phyloP scores from a whole-genome alignment of 2,329 filamentous ascomycete genomes.

The Dactylella cylindrospora region DNA sequence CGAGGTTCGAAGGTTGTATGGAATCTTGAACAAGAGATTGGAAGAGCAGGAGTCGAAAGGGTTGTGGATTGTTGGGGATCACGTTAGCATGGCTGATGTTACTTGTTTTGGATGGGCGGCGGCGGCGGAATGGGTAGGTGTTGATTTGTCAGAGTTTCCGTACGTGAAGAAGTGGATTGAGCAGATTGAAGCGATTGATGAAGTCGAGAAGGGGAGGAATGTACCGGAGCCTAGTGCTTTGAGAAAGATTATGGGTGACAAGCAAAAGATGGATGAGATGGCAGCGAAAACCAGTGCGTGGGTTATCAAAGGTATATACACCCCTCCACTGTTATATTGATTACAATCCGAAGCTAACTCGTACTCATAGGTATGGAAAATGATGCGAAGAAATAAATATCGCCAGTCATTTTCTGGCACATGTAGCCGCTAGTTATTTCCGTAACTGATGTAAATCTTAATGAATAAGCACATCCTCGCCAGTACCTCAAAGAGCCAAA shows the following conservation, averaged over 20 bases:
- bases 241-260: slow-evolving; percentile 59
- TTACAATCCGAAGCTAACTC: slow-evolving; percentile 61
- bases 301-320: slow-evolving; percentile 70
- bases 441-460: no score
- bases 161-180: slow-evolving; percentile 75
- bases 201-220: slow-evolving; percentile 72
- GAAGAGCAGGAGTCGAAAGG: slow-evolving; percentile 53
- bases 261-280: slow-evolving; percentile 59
- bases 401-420: not conserved
- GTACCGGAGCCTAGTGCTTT: slow-evolving; percentile 62
- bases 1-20: slow-evolving; percentile 79
- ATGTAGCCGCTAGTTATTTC: no score
- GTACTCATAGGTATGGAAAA: slow-evolving; percentile 54
- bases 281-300: slow-evolving; percentile 61
- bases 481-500: no score
- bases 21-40: slow-evolving; percentile 73
- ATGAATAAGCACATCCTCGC: no score
- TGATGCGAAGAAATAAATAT: slow-evolving; percentile 27
- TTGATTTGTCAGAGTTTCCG: slow-evolving; percentile 75
- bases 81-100: slow-evolving; percentile 75
- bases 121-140: slow-evolving; percentile 60
- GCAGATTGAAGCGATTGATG: slow-evolving; percentile 67
- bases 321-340: no score
- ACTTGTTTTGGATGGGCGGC: slow-evolving; percentile 78
- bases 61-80: slow-evolving; percentile 67